Evolutionary conservation across 768 basidiomycete genomes (phyloP).

Genomic region (Tulasnella sp.): DNA sequence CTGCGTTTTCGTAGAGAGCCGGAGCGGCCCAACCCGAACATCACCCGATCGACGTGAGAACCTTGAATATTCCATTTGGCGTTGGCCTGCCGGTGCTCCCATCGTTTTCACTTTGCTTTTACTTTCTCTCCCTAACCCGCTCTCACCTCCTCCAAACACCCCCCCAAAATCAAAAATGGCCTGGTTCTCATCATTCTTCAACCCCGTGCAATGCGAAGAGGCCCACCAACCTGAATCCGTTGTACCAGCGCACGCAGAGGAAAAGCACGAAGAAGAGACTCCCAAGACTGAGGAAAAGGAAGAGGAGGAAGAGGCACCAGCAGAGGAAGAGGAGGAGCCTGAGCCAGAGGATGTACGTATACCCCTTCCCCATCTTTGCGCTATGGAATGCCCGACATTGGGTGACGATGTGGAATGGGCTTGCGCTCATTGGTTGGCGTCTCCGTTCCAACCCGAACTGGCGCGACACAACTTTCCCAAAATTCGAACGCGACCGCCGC

Average conservation of each 20-base stretch:
- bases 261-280: constrained; percentile 6
- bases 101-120: not conserved
- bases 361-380: not conserved
- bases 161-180: not conserved
- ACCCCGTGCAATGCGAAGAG: constrained; percentile 18
- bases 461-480: not conserved
- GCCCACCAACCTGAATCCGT: not conserved
- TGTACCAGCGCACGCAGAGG: not conserved
- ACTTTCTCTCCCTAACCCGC: too few relatives aligned
- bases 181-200: constrained; percentile 25
- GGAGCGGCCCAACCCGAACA: not conserved
- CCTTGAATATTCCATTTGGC: not conserved
- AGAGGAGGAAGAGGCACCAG: constrained; percentile 35
- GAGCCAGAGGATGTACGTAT: constrained; percentile 79
- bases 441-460: not conserved
- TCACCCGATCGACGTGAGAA: not conserved
- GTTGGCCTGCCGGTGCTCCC: not conserved
- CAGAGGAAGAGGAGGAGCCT: constrained; percentile 47
- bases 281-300: constrained; percentile 29
- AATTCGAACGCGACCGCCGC: not conserved
- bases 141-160: too few relatives aligned
- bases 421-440: not conserved
- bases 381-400: too few relatives aligned
- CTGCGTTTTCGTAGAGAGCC: too few relatives aligned
- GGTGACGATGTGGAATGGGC: not conserved